Evolutionary conservation across 768 basidiomycete species (phyloP).

Genomic region (Kondoa malvinella): DNA sequence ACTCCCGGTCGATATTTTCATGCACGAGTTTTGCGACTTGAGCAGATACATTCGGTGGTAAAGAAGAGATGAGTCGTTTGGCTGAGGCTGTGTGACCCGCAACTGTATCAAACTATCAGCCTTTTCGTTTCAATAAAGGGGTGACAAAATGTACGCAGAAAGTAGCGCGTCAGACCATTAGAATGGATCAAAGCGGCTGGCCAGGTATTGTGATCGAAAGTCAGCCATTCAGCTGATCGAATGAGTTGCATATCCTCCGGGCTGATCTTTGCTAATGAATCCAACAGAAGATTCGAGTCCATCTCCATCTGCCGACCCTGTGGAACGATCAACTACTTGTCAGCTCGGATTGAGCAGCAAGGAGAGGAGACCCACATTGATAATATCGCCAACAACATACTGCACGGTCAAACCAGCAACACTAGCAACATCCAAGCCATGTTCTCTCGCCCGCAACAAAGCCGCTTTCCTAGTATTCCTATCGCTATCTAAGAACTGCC

Average conservation of each 20-base stretch:
- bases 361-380: conserved; percentile 37
- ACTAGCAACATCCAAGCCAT: conserved; percentile 61
- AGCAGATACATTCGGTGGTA: conserved; percentile 15
- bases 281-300: conserved; percentile 4
- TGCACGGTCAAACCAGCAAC: conserved; percentile 72
- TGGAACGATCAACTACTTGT: background rate
- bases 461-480: background rate
- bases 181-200: conserved; percentile 65
- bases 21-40: conserved; percentile 16
- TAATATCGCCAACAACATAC: conserved; percentile 36
- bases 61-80: conserved; percentile 11
- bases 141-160: conserved; percentile 46
- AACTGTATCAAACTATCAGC: conserved; percentile 4
- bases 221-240: conserved; percentile 86
- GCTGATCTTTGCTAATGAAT: conserved; percentile 17
- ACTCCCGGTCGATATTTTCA: background rate
- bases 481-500: conserved; percentile 25
- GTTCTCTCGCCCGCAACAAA: conserved; percentile 37
- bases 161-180: conserved; percentile 72
- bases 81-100: background rate
- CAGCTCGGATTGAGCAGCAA: background rate
- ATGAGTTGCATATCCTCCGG: conserved; percentile 41
- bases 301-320: background rate
- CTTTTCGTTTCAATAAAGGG: too few relatives aligned
- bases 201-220: conserved; percentile 54